These are phyloP conservation scores for Medicago ruthenica DNA, from an alignment of 306 rosid genomes.

Conservation along the genomic window DNA sequence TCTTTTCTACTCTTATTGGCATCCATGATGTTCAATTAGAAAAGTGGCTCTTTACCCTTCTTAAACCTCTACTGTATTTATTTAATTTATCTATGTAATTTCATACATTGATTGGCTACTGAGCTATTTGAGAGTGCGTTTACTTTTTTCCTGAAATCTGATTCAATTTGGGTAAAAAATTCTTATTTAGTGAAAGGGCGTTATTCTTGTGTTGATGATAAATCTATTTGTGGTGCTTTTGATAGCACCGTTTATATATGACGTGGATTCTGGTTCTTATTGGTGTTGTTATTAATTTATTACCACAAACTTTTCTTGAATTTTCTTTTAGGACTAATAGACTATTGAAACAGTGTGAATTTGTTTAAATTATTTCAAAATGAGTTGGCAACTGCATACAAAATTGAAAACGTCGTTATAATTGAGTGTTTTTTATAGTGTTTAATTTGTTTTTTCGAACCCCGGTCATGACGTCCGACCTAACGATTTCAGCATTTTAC, in stretches of 20 bases:
- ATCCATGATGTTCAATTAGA: conserved; percentile 52
- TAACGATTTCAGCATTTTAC: too few species aligned
- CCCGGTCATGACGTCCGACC: too few species aligned
- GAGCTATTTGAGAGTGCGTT: conserved; percentile 32
- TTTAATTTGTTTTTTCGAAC: too few species aligned
- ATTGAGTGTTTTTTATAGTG: too few species aligned
- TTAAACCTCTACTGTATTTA: not conserved
- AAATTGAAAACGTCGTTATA: not conserved
- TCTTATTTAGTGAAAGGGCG: not conserved
- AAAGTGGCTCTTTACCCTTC: not conserved
- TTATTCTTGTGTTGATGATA: conserved; percentile 8
- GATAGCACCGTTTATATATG: conserved; percentile 11
- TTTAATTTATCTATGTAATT: conserved; percentile 34
- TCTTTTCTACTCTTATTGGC: conserved; percentile 51
- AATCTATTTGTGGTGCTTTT: conserved; percentile 11
- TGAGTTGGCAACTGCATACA: not conserved
- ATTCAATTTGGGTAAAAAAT: conserved; percentile 43
- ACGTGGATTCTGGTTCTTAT: not conserved
- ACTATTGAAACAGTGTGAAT: not conserved
- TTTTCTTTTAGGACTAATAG: not conserved
- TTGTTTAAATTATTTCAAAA: not conserved
- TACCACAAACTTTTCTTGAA: not conserved
- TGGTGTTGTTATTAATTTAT: not conserved
- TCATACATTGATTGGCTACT: not conserved
- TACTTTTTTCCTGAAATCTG: conserved; percentile 4